Percentiles rank a stretch among this genome's conserved stretches.
These are phyloP conservation scores for Kokia cookei DNA, from an alignment of 441 rosid species.

Conservation along the genomic window DNA sequence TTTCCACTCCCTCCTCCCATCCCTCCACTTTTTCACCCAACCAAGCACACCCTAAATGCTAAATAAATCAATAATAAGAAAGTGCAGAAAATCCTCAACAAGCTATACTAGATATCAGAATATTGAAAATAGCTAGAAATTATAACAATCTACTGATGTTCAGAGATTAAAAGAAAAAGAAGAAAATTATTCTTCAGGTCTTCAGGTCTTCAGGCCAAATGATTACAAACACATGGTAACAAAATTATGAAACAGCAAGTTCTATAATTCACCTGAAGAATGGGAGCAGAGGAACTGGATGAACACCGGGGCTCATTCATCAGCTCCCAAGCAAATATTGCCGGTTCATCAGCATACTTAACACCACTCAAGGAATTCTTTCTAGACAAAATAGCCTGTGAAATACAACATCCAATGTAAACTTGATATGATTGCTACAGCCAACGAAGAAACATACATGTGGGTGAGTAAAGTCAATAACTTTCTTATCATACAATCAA, in stretches of 20 bases:
- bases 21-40: too few species aligned
- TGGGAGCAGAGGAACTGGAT: slow-evolving; percentile 29
- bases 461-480: neutral
- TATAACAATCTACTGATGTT: neutral
- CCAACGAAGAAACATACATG: neutral
- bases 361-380: slow-evolving; percentile 42
- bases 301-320: slow-evolving; percentile 52
- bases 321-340: slow-evolving; percentile 57
- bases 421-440: neutral
- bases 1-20: too few species aligned
- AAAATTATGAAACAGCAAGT: neutral
- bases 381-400: slow-evolving; percentile 37
- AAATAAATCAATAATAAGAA: neutral
- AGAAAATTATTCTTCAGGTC: neutral
- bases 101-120: neutral
- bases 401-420: neutral
- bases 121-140: neutral
- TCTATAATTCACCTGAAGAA: slow-evolving; percentile 35
- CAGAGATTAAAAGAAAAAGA: neutral
- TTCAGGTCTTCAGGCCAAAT: neutral
- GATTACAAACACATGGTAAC: neutral
- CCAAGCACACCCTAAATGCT: neutral
- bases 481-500: neutral
- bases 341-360: slow-evolving; percentile 38
- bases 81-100: neutral